These are phyloP conservation scores for Yarrowia divulgata DNA, from an alignment of 805 yeast genomes.

Conservation along the genomic window DNA sequence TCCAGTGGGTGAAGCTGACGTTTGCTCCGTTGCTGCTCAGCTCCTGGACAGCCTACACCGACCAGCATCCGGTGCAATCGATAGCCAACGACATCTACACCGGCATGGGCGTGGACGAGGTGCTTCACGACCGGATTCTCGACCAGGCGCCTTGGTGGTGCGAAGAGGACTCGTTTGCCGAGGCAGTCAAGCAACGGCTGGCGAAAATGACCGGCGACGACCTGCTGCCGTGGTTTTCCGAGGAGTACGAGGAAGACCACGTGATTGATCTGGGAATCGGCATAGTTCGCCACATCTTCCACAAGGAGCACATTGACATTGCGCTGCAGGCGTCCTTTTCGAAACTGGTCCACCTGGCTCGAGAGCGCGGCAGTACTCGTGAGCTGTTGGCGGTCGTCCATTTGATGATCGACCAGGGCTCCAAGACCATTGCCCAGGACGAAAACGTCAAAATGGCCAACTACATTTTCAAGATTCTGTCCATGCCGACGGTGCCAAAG, in stretches of 20 bases:
- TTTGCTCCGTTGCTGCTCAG: slow-evolving; percentile 8
- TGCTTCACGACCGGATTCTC: not conserved
- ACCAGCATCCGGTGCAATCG: slow-evolving; percentile 3
- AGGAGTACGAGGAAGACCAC: slow-evolving; percentile 6
- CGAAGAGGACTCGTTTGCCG: not conserved
- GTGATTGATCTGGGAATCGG: slow-evolving; percentile 22
- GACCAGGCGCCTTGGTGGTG: slow-evolving; percentile 25
- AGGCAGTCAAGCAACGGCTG: not conserved
- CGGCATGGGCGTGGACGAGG: slow-evolving; percentile 15
- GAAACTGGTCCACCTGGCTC: not conserved
- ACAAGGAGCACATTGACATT: slow-evolving; percentile 17
- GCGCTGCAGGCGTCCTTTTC: slow-evolving; percentile 2
- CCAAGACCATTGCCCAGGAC: slow-evolving; percentile 13
- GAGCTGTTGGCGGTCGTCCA: slow-evolving; percentile 13
- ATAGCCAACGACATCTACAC: slow-evolving; percentile 7
- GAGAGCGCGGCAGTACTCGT: not conserved
- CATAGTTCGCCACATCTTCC: slow-evolving; percentile 8
- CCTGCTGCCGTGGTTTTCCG: slow-evolving; percentile 15
- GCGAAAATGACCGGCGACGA: slow-evolving; percentile 21
- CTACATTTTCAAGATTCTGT: slow-evolving; percentile 9
- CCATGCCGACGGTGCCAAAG: too few relatives aligned
- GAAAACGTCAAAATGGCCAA: slow-evolving; percentile 34
- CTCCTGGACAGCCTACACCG: not conserved
- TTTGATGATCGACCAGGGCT: slow-evolving; percentile 7
- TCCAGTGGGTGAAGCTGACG: not conserved